A percentile compares a stretch with the other conserved stretches of the same genome.
These are phyloP conservation scores for Tricholoma hemisulphureum DNA, from an alignment of 768 basidiomycete genomes.

Conservation along the genomic window DNA sequence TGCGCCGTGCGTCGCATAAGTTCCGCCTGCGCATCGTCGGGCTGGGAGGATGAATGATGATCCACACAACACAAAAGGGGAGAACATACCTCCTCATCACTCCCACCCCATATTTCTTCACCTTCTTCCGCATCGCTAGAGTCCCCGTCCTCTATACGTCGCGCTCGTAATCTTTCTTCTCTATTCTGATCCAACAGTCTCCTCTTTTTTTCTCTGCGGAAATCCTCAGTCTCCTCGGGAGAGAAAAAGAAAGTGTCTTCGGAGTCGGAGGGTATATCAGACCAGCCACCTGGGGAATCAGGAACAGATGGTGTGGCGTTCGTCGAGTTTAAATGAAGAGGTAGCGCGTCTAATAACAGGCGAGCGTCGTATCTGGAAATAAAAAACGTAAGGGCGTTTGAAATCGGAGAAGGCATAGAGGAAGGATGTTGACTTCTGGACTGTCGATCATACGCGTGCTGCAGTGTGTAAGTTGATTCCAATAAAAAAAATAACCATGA, in stretches of 20 bases:
- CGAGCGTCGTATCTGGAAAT: conserved; percentile 73
- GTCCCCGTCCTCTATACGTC: conserved; percentile 43
- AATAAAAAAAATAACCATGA: neutral
- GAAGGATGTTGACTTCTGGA: conserved; percentile 26
- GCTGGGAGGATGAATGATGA: conserved; percentile 35
- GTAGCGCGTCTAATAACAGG: conserved; percentile 61
- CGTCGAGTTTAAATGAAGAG: conserved; percentile 11
- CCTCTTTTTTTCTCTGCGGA: conserved; percentile 65
- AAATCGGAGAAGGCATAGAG: conserved; percentile 13
- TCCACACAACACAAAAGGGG: neutral
- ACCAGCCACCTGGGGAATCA: conserved; percentile 67
- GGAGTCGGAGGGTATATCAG: conserved; percentile 78
- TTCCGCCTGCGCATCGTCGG: conserved; percentile 54
- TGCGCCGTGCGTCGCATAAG: conserved; percentile 75
- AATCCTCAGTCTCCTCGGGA: conserved; percentile 63
- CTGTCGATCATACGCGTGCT: neutral
- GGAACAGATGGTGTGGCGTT: conserved; percentile 15
- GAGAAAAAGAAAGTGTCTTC: conserved; percentile 86
- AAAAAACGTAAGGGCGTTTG: conserved; percentile 16
- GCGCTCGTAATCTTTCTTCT: conserved; percentile 64
- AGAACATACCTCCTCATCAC: conserved; percentile 62
- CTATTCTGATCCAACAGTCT: conserved; percentile 55
- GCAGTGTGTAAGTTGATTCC: neutral
- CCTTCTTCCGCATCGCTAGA: conserved; percentile 26
- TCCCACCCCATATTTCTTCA: conserved; percentile 55